Evolutionary conservation across 2,329 filamentous ascomycete genomes (phyloP).

Genomic region (Verticillium isaacii): DNA sequence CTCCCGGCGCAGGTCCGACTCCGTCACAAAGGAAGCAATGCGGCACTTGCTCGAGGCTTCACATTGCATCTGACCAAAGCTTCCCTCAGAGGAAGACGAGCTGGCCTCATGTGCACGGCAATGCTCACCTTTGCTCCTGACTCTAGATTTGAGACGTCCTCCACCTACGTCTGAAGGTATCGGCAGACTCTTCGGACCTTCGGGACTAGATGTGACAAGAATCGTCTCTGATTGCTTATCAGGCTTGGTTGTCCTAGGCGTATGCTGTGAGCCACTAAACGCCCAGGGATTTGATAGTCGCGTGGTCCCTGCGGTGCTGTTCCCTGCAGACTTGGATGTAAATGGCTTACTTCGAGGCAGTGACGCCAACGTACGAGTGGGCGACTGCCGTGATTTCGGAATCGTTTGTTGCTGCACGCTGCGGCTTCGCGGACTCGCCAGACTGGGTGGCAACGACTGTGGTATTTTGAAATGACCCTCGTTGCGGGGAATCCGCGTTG

Average conservation of each 20-base stretch:
- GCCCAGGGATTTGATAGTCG: conserved; percentile 28
- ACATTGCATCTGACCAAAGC: background rate
- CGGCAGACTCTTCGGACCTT: conserved; percentile 23
- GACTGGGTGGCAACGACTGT: background rate
- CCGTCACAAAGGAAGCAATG: no score
- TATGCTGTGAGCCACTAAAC: conserved; percentile 37
- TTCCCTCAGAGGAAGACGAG: background rate
- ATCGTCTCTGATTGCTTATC: conserved; percentile 29
- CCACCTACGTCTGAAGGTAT: background rate
- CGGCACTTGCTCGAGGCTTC: background rate
- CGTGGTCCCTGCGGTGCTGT: conserved; percentile 16
- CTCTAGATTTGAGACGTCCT: background rate
- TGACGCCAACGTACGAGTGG: background rate
- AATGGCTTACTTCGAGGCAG: conserved; percentile 24
- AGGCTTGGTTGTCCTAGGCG: conserved; percentile 27
- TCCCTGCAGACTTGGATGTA: conserved; percentile 19
- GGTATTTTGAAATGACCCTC: background rate
- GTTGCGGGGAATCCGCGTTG: background rate
- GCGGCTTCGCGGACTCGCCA: background rate
- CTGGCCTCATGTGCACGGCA: background rate
- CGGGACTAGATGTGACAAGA: conserved; percentile 40
- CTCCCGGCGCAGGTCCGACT: no score
- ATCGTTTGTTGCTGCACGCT: background rate
- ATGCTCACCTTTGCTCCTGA: background rate
- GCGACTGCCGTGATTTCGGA: background rate